Evolutionary conservation across 169 alveolate species (phyloP).

Genomic region (Pseudocohnilembus persalinus): DNA sequence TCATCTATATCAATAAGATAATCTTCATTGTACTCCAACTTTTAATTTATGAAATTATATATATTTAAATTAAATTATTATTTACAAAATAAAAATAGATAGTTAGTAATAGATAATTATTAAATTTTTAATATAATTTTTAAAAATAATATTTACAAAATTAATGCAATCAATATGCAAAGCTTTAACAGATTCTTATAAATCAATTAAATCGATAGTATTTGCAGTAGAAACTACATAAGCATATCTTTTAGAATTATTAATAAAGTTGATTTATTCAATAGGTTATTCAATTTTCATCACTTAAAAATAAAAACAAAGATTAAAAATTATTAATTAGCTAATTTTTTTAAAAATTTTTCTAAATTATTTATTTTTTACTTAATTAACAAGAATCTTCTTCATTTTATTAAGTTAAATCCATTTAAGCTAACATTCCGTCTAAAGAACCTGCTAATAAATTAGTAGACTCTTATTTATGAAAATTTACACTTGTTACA

Average conservation of each 20-base stretch:
- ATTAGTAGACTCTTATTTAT: neutral
- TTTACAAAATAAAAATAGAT: too few species aligned
- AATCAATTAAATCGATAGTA: neutral
- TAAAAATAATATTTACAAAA: too few species aligned
- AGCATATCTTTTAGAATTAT: neutral
- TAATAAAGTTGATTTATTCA: neutral
- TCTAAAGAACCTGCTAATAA: neutral
- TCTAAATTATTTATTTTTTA: too few species aligned
- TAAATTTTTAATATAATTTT: too few species aligned
- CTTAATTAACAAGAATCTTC: neutral
- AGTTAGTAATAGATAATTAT: too few species aligned
- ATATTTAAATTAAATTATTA: too few species aligned
- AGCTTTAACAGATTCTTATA: neutral
- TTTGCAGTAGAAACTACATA: neutral
- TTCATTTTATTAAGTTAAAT: neutral
- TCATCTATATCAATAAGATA: too few species aligned
- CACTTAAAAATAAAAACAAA: neutral
- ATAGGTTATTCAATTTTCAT: neutral
- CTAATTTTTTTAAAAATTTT: too few species aligned
- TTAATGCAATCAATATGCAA: neutral
- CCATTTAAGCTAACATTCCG: neutral
- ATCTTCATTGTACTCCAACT: too few species aligned
- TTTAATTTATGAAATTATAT: too few species aligned
- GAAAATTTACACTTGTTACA: neutral
- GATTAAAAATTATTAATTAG: neutral